Percentiles rank a stretch among this genome's conserved stretches.
Evolutionary conservation across 2,329 filamentous ascomycete genomes (phyloP).

Genomic region (Calonectria henricotiae): DNA sequence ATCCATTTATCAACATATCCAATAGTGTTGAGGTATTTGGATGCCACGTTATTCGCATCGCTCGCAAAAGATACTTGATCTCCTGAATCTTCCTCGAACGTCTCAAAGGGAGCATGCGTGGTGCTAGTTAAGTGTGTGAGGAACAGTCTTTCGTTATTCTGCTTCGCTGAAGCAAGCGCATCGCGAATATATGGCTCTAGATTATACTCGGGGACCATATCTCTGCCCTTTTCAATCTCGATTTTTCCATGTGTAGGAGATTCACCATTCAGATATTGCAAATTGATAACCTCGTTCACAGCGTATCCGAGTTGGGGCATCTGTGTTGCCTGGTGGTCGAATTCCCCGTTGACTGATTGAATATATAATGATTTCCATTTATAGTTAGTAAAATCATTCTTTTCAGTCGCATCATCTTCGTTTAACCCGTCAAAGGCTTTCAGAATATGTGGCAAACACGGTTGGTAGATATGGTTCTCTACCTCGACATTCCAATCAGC

Average conservation of each 20-base stretch:
- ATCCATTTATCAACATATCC: conserved; percentile 54
- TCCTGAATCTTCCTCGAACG: neutral
- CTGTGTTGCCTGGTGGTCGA: neutral
- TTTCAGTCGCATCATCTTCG: neutral
- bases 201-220: conserved; percentile 46
- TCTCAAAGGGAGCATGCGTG: conserved; percentile 51
- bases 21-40: conserved; percentile 52
- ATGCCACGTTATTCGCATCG: neutral
- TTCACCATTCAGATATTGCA: neutral
- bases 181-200: conserved; percentile 54
- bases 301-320: conserved; percentile 1
- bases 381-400: neutral
- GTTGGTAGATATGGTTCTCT: neutral
- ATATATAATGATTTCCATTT: conserved; percentile 11
- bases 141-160: conserved; percentile 54
- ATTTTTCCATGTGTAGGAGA: neutral
- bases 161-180: conserved; percentile 48
- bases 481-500: conserved; percentile 3
- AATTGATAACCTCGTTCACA: neutral
- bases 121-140: conserved; percentile 56
- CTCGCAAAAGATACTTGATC: neutral
- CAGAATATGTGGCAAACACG: neutral
- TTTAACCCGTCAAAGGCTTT: neutral
- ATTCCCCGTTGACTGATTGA: neutral
- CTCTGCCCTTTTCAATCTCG: neutral